Base-by-base conservation (phyloP, 306 rosid genomes). In the Ormosia semicastrata region DNA sequence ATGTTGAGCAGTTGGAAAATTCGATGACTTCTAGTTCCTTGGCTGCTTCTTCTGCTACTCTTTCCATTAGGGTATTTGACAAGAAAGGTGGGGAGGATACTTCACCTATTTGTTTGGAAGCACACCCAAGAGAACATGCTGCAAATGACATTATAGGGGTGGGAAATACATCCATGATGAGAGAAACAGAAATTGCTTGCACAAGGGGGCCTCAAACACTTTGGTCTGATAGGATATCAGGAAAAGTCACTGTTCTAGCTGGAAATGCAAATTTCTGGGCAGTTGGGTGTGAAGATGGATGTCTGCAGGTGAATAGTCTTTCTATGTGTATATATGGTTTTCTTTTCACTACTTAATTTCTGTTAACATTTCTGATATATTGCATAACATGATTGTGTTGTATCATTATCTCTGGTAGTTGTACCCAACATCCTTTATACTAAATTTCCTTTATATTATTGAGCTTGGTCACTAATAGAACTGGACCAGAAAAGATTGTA, bases 201-300 rank as follows among this genome's bases (percentile, higher is more conserved):
- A 84, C 86, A 3, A 91, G 77, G 86, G 97, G 96, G 39, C 57
- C 87, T 49, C 84, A 82, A 64, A 89, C 81, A 72, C 92, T 95
- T 73, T 95, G 99, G 99, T 93, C 97, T 66, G 99, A 95, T 86
- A 89, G 97, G 86, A 91, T 95, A 68, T 87, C 93, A 2, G 99
- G 93, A 76, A 93, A 93, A 82, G 97, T 95, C 91, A 92, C 94
- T 49, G 99, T 95, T 81, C 87, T 95, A 81, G 98, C 97, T 71
- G 99, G 99, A 79, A 93, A 95, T 81, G 85, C 89, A 49, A 95
- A 95, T 81, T 93, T 95, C 78, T 95, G 98, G 99, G 96, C 96
- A 29, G 97, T 93, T 75, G 99, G 99, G 66, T 93, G 97, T 89
- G 98, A 93, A 72, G 99, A 95, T 91, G 99, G 99, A 82, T 90